A percentile compares a stretch with the other conserved stretches of the same genome.
These are phyloP conservation scores for Cytospora mali DNA, from an alignment of 2,329 filamentous ascomycete genomes.

Conservation along the genomic window DNA sequence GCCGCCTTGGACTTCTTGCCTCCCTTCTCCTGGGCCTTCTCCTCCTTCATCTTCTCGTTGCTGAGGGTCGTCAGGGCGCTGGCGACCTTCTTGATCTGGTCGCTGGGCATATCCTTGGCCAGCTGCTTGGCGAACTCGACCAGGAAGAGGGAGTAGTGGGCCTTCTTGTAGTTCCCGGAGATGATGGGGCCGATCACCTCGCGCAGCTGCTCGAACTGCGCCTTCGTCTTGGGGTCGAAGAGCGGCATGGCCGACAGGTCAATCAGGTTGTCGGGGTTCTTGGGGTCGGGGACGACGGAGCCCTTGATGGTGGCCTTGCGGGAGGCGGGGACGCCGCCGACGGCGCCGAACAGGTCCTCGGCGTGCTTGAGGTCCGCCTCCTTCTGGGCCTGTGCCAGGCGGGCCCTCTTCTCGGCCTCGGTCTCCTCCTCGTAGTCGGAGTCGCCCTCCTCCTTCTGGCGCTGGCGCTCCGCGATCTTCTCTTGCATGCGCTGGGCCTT, in stretches of 20 bases:
- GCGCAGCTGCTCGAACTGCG: constrained; percentile 80
- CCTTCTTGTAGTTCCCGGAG: constrained; percentile 75
- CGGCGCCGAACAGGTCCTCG: constrained; percentile 79
- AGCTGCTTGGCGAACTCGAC: constrained; percentile 90
- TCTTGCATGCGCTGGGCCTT: constrained; percentile 86
- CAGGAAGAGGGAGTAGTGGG: constrained; percentile 86
- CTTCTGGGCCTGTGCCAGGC: constrained; percentile 78
- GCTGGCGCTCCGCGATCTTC: constrained; percentile 64
- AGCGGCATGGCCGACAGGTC: constrained; percentile 79
- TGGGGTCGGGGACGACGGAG: constrained; percentile 67
- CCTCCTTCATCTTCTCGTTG: constrained; percentile 99
- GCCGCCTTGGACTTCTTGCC: constrained; percentile 97
- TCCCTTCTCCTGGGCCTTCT: constrained; percentile 91
- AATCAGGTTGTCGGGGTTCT: constrained; percentile 75
- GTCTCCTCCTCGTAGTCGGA: constrained; percentile 69
- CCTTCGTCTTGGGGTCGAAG: constrained; percentile 87
- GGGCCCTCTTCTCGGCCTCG: constrained; percentile 71
- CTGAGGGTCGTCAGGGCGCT: constrained; percentile 84
- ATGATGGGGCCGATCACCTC: constrained; percentile 80
- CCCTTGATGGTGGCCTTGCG: constrained; percentile 66
- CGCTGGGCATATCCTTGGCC: constrained; percentile 81
- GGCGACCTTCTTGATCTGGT: constrained; percentile 95
- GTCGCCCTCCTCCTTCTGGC: constrained; percentile 54
- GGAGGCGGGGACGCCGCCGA: constrained; percentile 67
- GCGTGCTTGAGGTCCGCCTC: constrained; percentile 88